These are phyloP conservation scores for Pelagomonas calceolata DNA, from an alignment of 108 stramenopile species.

Conservation along the genomic window DNA sequence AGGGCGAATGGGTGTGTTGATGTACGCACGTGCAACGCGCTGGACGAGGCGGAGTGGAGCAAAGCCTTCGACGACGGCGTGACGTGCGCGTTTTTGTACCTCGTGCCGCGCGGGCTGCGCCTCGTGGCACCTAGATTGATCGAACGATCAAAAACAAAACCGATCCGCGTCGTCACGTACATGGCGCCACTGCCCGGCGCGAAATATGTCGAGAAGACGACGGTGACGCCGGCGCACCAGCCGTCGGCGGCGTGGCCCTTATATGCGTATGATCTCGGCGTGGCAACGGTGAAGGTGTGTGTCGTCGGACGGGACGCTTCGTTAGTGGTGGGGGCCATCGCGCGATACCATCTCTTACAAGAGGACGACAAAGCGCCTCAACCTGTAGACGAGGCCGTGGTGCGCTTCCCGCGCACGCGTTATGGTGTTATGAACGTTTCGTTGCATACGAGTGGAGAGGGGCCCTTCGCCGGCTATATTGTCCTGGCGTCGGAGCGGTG, in stretches of 20 bases:
- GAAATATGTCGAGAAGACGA: conserved; percentile 27
- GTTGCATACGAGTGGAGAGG: too few species aligned
- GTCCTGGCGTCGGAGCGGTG: too few species aligned
- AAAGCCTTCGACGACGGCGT: too few species aligned
- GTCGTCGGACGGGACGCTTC: too few species aligned
- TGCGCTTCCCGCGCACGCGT: too few species aligned
- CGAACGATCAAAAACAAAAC: not conserved
- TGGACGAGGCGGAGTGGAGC: conserved; percentile 40
- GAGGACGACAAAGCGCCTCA: too few species aligned
- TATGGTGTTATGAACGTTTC: too few species aligned
- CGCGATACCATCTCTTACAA: too few species aligned
- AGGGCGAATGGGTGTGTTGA: conserved; percentile 5
- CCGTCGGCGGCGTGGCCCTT: conserved; percentile 60
- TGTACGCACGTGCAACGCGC: conserved; percentile 50
- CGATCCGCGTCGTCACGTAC: conserved; percentile 44
- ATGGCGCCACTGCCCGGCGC: conserved; percentile 55
- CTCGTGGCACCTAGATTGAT: conserved; percentile 43
- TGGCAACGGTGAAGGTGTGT: too few species aligned
- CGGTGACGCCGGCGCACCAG: conserved; percentile 49
- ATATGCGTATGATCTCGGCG: conserved; percentile 42
- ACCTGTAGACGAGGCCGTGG: too few species aligned
- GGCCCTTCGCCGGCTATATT: too few species aligned
- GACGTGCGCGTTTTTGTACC: conserved; percentile 66
- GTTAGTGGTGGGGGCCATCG: too few species aligned
- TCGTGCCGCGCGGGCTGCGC: conserved; percentile 61